Conservation (phyloP, 2,329 filamentous ascomycete genomes). For the Trichoderma brevicompactum region DNA sequence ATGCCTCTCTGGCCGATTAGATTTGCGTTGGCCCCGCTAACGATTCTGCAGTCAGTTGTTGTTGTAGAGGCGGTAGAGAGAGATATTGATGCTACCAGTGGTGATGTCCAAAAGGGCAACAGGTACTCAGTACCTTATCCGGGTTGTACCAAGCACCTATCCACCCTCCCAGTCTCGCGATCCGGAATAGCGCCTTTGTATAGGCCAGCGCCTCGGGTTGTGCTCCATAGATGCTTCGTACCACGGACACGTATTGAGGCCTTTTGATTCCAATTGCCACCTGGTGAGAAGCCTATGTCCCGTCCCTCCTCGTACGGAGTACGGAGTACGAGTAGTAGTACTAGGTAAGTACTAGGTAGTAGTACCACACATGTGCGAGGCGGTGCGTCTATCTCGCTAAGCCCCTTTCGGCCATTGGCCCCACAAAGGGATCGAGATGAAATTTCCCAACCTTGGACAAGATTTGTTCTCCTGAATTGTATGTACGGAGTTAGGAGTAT, state of each 20-base stretch:
- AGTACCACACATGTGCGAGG: not conserved
- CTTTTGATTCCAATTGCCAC: slow-evolving; percentile 11
- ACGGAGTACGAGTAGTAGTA: no score
- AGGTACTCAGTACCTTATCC: no score
- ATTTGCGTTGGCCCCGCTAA: not conserved
- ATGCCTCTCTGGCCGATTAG: not conserved
- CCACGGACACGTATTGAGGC: not conserved
- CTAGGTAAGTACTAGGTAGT: no score
- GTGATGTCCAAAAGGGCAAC: no score
- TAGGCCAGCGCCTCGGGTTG: not conserved
- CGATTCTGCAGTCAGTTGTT: not conserved
- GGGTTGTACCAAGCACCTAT: no score
- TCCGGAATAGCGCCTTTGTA: not conserved
- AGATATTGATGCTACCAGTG: no score
- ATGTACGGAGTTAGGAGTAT: slow-evolving; percentile 29
- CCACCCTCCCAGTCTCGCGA: no score
- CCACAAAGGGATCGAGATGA: slow-evolving; percentile 30
- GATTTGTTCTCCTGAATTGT: slow-evolving; percentile 28
- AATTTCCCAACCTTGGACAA: slow-evolving; percentile 29
- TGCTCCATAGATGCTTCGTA: not conserved
- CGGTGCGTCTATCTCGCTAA: slow-evolving; percentile 27
- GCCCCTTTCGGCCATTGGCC: slow-evolving; percentile 4
- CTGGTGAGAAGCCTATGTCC: not conserved
- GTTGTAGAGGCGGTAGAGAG: not conserved
- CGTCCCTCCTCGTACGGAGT: slow-evolving; percentile 7